Percentiles rank a stretch among this genome's conserved stretches.
These are phyloP conservation scores for Trichoderma atroviride DNA, from an alignment of 2,329 filamentous ascomycete species.

Conservation along the genomic window DNA sequence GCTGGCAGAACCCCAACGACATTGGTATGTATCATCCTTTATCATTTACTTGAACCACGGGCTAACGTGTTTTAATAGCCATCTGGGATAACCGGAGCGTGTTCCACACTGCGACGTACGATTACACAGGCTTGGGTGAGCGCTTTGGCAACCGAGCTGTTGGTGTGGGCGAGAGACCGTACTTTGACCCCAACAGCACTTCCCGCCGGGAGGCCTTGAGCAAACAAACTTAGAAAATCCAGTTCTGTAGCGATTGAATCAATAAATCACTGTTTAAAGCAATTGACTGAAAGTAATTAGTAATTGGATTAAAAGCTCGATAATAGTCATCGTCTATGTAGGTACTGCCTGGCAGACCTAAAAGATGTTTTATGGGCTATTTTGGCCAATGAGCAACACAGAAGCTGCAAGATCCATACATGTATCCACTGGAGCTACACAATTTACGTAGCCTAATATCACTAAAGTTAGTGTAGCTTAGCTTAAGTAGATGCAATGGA, in stretches of 20 bases:
- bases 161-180: constrained; percentile 57
- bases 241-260: neutral
- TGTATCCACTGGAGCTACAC: too few species aligned
- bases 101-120: constrained; percentile 57
- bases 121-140: constrained; percentile 53
- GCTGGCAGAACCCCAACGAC: constrained; percentile 51
- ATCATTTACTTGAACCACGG: rapidly evolving
- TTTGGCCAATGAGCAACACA: too few species aligned
- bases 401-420: too few species aligned
- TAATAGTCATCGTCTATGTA: neutral
- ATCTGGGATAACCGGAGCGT: constrained; percentile 63
- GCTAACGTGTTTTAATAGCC: constrained; percentile 37
- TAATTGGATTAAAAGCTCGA: neutral
- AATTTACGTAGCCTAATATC: too few species aligned
- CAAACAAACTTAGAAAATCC: neutral
- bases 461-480: too few species aligned
- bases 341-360: neutral
- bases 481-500: too few species aligned
- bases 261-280: neutral
- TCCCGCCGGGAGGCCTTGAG: constrained; percentile 28
- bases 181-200: constrained; percentile 51
- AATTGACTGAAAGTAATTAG: neutral
- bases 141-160: constrained; percentile 54
- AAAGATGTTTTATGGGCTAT: too few species aligned
- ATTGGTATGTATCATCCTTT: constrained; percentile 32